Conservation (phyloP, 2,329 filamentous ascomycete species). For the Pseudogymnoascus sp. region DNA sequence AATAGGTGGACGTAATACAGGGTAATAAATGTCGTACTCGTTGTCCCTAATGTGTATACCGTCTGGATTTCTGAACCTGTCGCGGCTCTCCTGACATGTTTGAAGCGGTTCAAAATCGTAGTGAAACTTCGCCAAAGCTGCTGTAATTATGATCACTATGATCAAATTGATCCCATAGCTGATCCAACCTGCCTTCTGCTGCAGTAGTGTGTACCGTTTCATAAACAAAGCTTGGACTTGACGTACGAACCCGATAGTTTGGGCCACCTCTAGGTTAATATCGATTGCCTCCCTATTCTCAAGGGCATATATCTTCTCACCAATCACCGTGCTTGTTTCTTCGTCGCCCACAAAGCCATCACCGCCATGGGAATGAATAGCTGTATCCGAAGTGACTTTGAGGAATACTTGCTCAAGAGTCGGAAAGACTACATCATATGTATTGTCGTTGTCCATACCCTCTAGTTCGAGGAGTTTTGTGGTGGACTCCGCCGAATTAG, state of each 20-base stretch:
- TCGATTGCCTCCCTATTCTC: slow-evolving; percentile 23
- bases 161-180: slow-evolving; percentile 53
- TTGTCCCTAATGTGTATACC: not conserved
- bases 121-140: slow-evolving; percentile 46
- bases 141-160: slow-evolving; percentile 51
- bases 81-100: slow-evolving; percentile 20
- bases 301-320: slow-evolving; percentile 23
- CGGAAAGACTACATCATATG: slow-evolving; percentile 55
- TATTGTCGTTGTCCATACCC: slow-evolving; percentile 44
- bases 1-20: not conserved
- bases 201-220: slow-evolving; percentile 53
- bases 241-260: slow-evolving; percentile 45
- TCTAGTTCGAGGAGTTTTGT: slow-evolving; percentile 50
- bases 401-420: slow-evolving; percentile 63
- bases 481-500: slow-evolving; percentile 48
- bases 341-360: slow-evolving; percentile 24
- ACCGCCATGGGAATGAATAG: slow-evolving; percentile 20
- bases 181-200: slow-evolving; percentile 47
- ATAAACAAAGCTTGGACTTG: slow-evolving; percentile 55
- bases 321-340: slow-evolving; percentile 17
- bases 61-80: slow-evolving; percentile 17
- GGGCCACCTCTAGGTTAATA: slow-evolving; percentile 44
- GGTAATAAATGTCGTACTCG: not conserved
- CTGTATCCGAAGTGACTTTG: slow-evolving; percentile 54
- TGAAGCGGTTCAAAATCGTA: slow-evolving; percentile 18